A percentile compares a stretch with the other conserved stretches of the same genome.
Evolutionary conservation across 1,139 yeast genomes (phyloP).

Genomic region (Suzukiozyma palmioleophila): DNA sequence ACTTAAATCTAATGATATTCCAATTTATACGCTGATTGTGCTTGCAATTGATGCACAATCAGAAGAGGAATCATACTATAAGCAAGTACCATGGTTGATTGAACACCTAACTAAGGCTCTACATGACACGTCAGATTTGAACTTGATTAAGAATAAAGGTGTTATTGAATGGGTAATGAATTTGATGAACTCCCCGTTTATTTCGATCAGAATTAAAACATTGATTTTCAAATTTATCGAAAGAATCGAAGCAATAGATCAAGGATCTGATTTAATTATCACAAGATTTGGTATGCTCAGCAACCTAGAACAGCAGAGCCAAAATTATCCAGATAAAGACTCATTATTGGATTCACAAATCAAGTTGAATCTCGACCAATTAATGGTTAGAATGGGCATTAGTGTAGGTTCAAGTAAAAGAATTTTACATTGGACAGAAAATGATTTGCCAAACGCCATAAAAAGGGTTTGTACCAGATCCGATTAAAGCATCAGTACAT

Average conservation of each 20-base stretch:
- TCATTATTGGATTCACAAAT: conserved; percentile 29
- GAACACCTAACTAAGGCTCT: conserved; percentile 44
- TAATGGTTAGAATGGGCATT: conserved; percentile 43
- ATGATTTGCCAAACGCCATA: conserved; percentile 38
- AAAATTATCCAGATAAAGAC: conserved; percentile 5
- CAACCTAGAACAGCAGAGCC: conserved; percentile 38
- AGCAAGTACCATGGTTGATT: conserved; percentile 66
- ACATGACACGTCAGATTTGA: conserved; percentile 46
- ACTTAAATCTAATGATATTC: conserved; percentile 55
- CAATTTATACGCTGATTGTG: conserved; percentile 51
- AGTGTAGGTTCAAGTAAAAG: conserved; percentile 48
- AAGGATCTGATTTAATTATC: conserved; percentile 58
- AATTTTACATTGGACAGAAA: conserved; percentile 55
- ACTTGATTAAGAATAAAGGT: conserved; percentile 46
- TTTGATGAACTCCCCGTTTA: conserved; percentile 46
- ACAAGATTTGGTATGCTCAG: conserved; percentile 61
- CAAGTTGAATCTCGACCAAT: conserved; percentile 39
- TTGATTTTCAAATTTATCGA: conserved; percentile 42
- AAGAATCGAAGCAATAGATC: conserved; percentile 49
- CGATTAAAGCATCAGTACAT: conserved; percentile 4
- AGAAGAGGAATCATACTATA: conserved; percentile 47
- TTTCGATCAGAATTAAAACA: conserved; percentile 34
- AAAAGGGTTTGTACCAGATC: conserved; percentile 35
- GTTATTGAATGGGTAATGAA: conserved; percentile 67
- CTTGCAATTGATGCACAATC: conserved; percentile 28